Percentiles rank a stretch among this genome's conserved stretches.
phyloP scores from a whole-genome alignment of 345 rosid species.

The Eucalyptus decipiens region DNA sequence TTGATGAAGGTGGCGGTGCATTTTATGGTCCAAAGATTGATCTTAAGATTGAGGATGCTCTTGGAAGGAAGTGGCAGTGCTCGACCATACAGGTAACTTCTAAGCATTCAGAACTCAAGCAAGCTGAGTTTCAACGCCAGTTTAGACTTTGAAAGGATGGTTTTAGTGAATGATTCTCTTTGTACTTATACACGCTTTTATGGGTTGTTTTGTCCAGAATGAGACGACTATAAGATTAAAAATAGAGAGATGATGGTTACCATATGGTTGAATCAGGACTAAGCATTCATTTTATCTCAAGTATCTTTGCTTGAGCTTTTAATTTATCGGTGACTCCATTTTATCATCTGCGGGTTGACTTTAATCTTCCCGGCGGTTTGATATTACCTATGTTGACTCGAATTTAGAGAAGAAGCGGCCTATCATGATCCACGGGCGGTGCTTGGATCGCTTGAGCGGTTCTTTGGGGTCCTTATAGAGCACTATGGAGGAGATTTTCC shows the following conservation, averaged over 20 bases:
- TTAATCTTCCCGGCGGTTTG: constrained; percentile 88
- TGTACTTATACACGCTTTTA: neutral
- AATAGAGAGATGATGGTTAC: neutral
- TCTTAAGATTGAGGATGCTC: constrained; percentile 90
- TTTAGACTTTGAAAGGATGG: neutral
- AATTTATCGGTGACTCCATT: neutral
- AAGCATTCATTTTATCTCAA: neutral
- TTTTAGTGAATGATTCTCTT: neutral
- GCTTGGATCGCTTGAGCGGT: constrained; percentile 83
- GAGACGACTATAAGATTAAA: neutral
- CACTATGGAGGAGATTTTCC: constrained; percentile 98
- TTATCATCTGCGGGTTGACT: constrained; percentile 57
- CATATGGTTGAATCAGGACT: neutral
- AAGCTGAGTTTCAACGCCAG: neutral
- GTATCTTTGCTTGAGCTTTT: neutral
- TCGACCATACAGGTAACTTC: constrained; percentile 76
- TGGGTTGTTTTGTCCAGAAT: neutral
- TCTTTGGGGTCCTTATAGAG: constrained; percentile 91
- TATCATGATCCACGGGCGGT: constrained; percentile 97
- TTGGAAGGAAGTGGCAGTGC: constrained; percentile 99
- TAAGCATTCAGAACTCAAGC: neutral
- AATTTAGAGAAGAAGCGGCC: constrained; percentile 73
- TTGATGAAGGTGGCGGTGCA: constrained; percentile 99
- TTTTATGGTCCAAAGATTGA: constrained; percentile 98
- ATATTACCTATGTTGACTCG: constrained; percentile 78